A percentile compares a stretch with the other conserved stretches of the same genome.
These are phyloP conservation scores for Populus simonii DNA, from an alignment of 345 rosid species.

Conservation along the genomic window DNA sequence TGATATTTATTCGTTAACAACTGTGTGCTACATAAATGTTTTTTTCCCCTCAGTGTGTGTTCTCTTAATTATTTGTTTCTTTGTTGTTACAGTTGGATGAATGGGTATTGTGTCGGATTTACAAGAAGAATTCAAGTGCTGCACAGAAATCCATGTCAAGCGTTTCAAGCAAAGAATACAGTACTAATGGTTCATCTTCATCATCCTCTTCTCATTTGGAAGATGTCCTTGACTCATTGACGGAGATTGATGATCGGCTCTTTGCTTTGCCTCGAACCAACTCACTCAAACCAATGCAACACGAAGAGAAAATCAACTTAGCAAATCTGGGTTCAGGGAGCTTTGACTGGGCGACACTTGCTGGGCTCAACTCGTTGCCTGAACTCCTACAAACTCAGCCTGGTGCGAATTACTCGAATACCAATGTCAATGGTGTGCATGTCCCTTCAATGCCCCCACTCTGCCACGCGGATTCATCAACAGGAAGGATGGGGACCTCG, in stretches of 20 bases:
- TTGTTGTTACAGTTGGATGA: slow-evolving; percentile 66
- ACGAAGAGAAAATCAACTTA: slow-evolving; percentile 43
- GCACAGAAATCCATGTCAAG: slow-evolving; percentile 41
- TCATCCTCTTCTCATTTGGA: slow-evolving; percentile 79
- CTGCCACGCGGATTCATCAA: slow-evolving; percentile 20
- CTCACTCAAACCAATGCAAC: slow-evolving; percentile 43
- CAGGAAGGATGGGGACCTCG: slow-evolving; percentile 16
- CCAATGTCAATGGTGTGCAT: slow-evolving; percentile 20
- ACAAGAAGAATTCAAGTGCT: slow-evolving; percentile 67
- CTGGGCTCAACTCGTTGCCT: slow-evolving; percentile 45
- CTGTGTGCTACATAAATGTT: too few species aligned
- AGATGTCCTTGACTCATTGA: slow-evolving; percentile 67
- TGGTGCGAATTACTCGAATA: slow-evolving; percentile 23
- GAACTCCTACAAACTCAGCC: slow-evolving; percentile 43
- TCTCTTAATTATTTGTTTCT: neutral
- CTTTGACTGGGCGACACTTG: slow-evolving; percentile 81
- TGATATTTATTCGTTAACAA: too few species aligned
- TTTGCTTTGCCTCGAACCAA: slow-evolving; percentile 49
- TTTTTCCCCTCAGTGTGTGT: neutral
- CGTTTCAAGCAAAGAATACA: slow-evolving; percentile 56
- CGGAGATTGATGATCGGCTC: slow-evolving; percentile 53
- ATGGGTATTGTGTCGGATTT: slow-evolving; percentile 93
- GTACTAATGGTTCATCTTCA: slow-evolving; percentile 53
- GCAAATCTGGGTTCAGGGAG: slow-evolving; percentile 38
- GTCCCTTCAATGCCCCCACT: slow-evolving; percentile 33